Evolutionary conservation across 371 early-diverging fungal species (phyloP).

Genomic region (Mortierella sp.): DNA sequence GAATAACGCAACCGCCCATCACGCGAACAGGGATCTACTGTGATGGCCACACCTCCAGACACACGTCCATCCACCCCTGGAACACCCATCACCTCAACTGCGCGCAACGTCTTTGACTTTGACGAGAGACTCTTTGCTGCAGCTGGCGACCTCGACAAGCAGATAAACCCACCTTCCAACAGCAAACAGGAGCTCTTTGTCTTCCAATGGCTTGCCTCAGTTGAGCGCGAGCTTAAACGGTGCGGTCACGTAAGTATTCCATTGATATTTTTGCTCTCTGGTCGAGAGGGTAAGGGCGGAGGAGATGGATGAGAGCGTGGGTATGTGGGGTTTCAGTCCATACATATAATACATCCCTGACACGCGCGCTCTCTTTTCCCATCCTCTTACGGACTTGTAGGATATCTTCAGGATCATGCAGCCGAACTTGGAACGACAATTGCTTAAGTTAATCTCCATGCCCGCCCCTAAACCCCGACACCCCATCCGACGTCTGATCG

Average conservation of each 20-base stretch:
- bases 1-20: neutral
- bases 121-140: constrained; percentile 72
- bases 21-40: neutral
- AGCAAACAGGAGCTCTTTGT: constrained; percentile 74
- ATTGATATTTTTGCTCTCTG: neutral
- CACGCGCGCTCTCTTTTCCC: neutral
- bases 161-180: constrained; percentile 57
- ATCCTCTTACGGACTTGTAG: constrained; percentile 44
- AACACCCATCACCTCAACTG: constrained; percentile 46
- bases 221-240: constrained; percentile 77
- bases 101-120: constrained; percentile 66
- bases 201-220: constrained; percentile 84
- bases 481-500: constrained; percentile 84
- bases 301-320: neutral
- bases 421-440: constrained; percentile 75
- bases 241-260: constrained; percentile 64
- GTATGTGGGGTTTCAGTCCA: neutral
- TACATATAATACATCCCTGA: neutral
- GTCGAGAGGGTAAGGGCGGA: neutral
- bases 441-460: constrained; percentile 76
- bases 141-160: constrained; percentile 78
- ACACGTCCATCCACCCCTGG: constrained; percentile 59
- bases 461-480: constrained; percentile 80
- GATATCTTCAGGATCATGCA: constrained; percentile 75
- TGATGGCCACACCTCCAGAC: constrained; percentile 51